These are phyloP conservation scores for Penicillium flavigenum DNA, from an alignment of 495 filamentous ascomycete genomes.

Conservation along the genomic window DNA sequence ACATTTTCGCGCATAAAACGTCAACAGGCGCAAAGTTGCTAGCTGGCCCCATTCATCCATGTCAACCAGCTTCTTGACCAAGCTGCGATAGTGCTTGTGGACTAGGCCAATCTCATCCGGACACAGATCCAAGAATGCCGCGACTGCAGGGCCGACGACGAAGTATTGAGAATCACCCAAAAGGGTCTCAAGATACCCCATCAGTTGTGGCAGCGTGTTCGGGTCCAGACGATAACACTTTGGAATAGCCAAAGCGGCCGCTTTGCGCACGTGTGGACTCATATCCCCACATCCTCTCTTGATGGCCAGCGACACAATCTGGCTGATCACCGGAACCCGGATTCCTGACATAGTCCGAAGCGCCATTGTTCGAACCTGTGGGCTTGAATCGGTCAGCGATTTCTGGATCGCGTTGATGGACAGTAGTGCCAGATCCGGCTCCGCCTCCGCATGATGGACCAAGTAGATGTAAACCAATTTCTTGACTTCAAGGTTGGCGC, in stretches of 20 bases:
- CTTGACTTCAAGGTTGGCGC: constrained; percentile 86
- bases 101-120: constrained; percentile 82
- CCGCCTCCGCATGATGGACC: constrained; percentile 89
- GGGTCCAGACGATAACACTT: constrained; percentile 97
- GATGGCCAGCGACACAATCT: constrained; percentile 95
- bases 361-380: constrained; percentile 85
- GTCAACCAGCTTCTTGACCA: constrained; percentile 89
- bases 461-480: constrained; percentile 98
- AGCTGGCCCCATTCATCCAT: constrained; percentile 99
- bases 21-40: constrained; percentile 75
- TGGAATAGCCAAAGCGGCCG: constrained; percentile 91
- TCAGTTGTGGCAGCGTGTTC: constrained; percentile 74
- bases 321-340: constrained; percentile 93
- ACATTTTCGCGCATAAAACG: constrained; percentile 79
- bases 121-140: constrained; percentile 85
- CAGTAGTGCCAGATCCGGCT: constrained; percentile 90
- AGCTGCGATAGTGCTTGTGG: constrained; percentile 79
- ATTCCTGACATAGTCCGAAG: constrained; percentile 95
- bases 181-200: constrained; percentile 73
- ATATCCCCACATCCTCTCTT: constrained; percentile 90
- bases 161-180: constrained; percentile 92
- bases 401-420: constrained; percentile 99
- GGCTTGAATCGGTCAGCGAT: constrained; percentile 86
- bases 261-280: constrained; percentile 89
- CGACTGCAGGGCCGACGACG: constrained; percentile 88